Percentiles rank a stretch among this genome's conserved stretches.
phyloP scores from a whole-genome alignment of 1,284 basidiomycete species.

The Schizophyllum commune region DNA sequence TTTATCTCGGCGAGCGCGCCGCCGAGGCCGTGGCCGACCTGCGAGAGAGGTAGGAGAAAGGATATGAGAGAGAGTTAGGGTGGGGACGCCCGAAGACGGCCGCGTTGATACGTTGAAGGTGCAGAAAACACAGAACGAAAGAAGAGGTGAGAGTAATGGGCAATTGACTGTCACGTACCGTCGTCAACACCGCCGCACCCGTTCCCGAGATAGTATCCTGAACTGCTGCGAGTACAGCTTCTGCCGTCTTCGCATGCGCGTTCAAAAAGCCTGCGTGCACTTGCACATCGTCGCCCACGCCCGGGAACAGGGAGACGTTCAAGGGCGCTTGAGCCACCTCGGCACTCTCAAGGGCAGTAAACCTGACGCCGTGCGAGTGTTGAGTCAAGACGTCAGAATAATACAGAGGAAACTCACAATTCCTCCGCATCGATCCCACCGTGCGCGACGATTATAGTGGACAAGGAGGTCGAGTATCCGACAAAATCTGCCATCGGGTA shows the following conservation, averaged over 20 bases:
- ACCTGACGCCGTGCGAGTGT: no score
- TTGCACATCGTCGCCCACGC: conserved; percentile 19
- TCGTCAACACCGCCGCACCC: not conserved
- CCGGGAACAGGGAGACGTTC: conserved; percentile 26
- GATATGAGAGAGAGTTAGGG: conserved; percentile 24
- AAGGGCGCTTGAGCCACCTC: not conserved
- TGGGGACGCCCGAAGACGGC: no score
- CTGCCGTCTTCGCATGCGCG: conserved; percentile 23
- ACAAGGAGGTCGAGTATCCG: not conserved
- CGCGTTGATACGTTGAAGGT: no score
- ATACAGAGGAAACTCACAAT: not conserved
- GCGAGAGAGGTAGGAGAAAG: conserved; percentile 11
- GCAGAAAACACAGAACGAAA: not conserved
- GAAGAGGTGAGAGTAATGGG: not conserved
- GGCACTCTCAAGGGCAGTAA: no score
- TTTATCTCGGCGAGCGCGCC: conserved; percentile 48
- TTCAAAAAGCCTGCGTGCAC: conserved; percentile 33
- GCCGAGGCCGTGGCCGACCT: conserved; percentile 47
- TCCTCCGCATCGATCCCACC: not conserved
- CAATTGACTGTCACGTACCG: not conserved
- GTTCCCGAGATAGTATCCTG: not conserved
- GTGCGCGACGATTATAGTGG: not conserved
- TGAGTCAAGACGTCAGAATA: no score
- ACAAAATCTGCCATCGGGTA: not conserved
- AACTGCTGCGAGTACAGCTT: conserved; percentile 15